Evolutionary conservation across 768 basidiomycete species (phyloP), one percentile per base, ranked within the genome.

Genomic region (Rhizopogon vesiculosus): DNA sequence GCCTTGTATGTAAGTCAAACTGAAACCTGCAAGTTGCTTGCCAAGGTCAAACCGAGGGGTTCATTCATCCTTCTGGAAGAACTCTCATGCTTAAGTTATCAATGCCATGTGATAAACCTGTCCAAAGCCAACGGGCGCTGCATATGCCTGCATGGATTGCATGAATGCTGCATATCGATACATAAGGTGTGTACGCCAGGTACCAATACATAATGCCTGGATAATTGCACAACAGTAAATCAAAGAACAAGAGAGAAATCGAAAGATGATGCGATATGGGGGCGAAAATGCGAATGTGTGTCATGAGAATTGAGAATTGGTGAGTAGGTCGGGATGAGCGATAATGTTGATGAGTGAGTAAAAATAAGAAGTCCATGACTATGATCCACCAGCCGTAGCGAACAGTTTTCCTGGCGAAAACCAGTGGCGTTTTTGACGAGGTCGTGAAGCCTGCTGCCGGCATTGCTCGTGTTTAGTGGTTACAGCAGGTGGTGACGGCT

Each of bases 321-420:
- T 49, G 8, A 38, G 46, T 49, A 16, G 33, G 33, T 35, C 5
- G 33, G 42, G 53, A 59, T 56, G 48, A 56, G 46, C 12, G 35
- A 53, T 41, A 52, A 56, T 56, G 46, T 35, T 48, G 33, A 22
- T 48, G 22, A n/a, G 33, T 28, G 41, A 51, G 55, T 42, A 45
- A 33, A 33, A 53, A 50, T 53, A 57, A 44, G 15, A 15, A 33
- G 40, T 48, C 22, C 18, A 54, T 22, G 28, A 33, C 69, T 70
- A 71, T 55, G 69, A 65, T 45, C 69, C 73, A 53, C 74, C 74
- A 53, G 75, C 64, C 46, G 77, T 72, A 59, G 75, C 64, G 61
- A 81, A 79, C 59, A 83, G 64, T 67, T 77, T 77, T 66, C 76
- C 76, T 29, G 80, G 74, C 53, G 77, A 76, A 65, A 83, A 82